phyloP scores from a whole-genome alignment of 805 yeast genomes.

The Nakazawaea molendinolei region DNA sequence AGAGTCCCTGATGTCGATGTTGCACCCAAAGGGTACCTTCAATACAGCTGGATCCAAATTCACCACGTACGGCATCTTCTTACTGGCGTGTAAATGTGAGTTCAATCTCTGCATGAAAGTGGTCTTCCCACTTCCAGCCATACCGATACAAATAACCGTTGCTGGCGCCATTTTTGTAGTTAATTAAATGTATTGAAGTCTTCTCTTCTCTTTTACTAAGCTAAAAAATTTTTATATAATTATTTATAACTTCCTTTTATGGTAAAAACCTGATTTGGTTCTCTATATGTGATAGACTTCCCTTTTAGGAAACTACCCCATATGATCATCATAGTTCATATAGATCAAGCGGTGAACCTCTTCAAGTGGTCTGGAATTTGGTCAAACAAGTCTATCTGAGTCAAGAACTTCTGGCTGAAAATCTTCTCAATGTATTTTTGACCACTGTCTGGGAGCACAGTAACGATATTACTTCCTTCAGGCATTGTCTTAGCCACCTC shows the following conservation, averaged over 20 bases:
- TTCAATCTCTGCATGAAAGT: constrained; percentile 94
- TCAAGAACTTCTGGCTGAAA: constrained; percentile 33
- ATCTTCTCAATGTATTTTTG: constrained; percentile 36
- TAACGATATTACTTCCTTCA: constrained; percentile 36
- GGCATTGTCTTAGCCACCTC: constrained; percentile 34
- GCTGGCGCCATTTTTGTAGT: constrained; percentile 24
- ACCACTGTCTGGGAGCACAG: constrained; percentile 38
- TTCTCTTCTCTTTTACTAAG: neutral
- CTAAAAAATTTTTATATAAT: neutral
- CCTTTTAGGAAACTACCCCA: too few species aligned
- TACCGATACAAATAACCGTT: constrained; percentile 33
- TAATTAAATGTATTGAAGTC: neutral
- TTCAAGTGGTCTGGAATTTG: constrained; percentile 32
- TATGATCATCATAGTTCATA: too few species aligned
- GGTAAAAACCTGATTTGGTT: too few species aligned
- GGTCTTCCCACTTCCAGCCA: constrained; percentile 84
- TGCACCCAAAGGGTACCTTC: constrained; percentile 88
- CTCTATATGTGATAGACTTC: neutral
- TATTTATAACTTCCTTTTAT: neutral
- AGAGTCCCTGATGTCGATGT: constrained; percentile 94
- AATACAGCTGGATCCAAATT: constrained; percentile 96
- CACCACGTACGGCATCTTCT: constrained; percentile 81
- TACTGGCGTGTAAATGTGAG: constrained; percentile 72
- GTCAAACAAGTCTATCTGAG: constrained; percentile 29
- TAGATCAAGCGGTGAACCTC: constrained; percentile 25